Base-by-base conservation (phyloP, 2,329 filamentous ascomycete genomes). In the Botrytis paeoniae region DNA sequence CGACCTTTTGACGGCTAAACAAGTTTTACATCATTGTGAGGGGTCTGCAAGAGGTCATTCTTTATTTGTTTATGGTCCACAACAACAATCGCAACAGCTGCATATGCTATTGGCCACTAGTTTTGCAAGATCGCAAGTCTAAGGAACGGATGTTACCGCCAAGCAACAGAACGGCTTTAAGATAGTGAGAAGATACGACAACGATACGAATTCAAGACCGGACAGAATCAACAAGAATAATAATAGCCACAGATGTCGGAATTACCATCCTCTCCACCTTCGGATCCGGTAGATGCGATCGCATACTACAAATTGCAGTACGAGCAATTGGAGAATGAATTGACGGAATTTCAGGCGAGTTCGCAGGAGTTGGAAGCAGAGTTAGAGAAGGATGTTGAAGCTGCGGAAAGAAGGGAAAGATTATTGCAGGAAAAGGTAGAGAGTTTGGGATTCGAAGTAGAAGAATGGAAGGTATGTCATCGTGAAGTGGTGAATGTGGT, bases 301-400 rank as follows among this genome's bases (percentile, higher is more conserved):
- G 88, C 91, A 73, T 98, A 96, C 88, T 99, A 98, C 89, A 99
- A 99, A 86, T 84, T 90, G 71, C 95, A 98, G 82, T 98, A 98
- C 84, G 94, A 97, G 83, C 90, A 94, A 81, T 88, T 99, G 54
- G 96, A 98, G 83, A 86, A 90, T 70, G 96, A 99, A 83, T 89
- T 99, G 75, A 89, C 93, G 75, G 96, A 99, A 80, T 99, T 99
- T 82, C 93, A 97, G 80, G 88, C 93, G 73, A 97, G 94, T 71
- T 98, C 95, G 83, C 93, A 94, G 82, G 96, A 98, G 82, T 88
- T 99, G 43, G 96, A 99, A 83, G 89, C 92, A 65, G 96, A 98
- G 83, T 86, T 99, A 70, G 96, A 99, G 83, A 97, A 95, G 85
- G 96, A 99, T 82, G 91, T 99, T 73, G 95, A 98, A 79, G 92